Base-by-base conservation (phyloP, 352 stramenopile genomes). In the Phytophthora hybrid region DNA sequence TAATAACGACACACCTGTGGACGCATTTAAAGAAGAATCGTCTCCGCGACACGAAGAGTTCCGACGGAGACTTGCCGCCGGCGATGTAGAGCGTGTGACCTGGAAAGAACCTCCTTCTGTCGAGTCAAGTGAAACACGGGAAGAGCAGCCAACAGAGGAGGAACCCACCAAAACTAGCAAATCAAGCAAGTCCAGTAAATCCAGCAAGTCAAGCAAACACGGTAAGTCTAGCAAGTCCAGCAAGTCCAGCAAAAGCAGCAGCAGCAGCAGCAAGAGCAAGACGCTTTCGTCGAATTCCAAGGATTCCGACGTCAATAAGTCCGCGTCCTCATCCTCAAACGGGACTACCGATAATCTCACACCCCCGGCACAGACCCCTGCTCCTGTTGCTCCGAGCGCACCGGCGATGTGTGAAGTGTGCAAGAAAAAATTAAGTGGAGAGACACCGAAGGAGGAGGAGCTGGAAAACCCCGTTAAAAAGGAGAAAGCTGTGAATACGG, bases 81-180 rank as follows among this genome's bases (percentile, higher is more conserved):
- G 87, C 37, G 78, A 80, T 32, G 84, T 95, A 39, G 87, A 94
- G 69, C 86, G 90, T n/a, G 83, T 97, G 39, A 80, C 71, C 67
- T 94, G 83, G 88, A 94, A 91, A 63, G 82, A 93, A 77, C 78
- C 82, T 59, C 77, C 78, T 71, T 80, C 82, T 64, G 59, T 69
- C 18, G 78, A 82, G 60, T 52, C 62, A 21, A 41, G 51, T 53
- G 63, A 58, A 59, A 58, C 41, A 18, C 26, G n/a, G 54, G 29
- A 51, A 55, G 54, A 79, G 23, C 21, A 73, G 57, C n/a, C 54
- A 5, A 54, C 62, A 16, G 67, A 76, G 59, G 26, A 51, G 16
- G 54, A 47, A 23, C 59, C 60, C 1, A 69, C 57, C 44, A 80
- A 74, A 65, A 47, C n/a, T 44, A 78, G 46, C 37, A 76, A 73